A percentile compares a stretch with the other conserved stretches of the same genome.
These are phyloP conservation scores for Clonostachys rosea DNA, from an alignment of 2,329 filamentous ascomycete genomes.

Conservation along the genomic window DNA sequence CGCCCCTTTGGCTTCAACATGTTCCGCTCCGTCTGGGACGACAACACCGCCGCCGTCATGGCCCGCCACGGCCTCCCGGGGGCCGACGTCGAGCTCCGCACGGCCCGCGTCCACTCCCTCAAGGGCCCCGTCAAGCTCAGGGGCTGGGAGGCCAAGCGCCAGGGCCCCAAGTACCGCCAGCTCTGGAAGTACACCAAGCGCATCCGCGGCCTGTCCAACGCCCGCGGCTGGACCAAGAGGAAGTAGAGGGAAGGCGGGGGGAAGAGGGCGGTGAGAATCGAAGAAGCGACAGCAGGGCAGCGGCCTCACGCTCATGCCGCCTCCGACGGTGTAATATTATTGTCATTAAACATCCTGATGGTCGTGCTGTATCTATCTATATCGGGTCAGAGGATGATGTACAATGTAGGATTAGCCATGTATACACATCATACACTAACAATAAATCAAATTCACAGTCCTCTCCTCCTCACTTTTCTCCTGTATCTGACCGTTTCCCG, in stretches of 20 bases:
- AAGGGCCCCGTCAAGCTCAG: constrained; percentile 57
- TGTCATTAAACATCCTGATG: too few relatives aligned
- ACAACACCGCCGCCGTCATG: constrained; percentile 85
- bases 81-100: constrained; percentile 79
- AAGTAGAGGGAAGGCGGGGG: constrained; percentile 16
- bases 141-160: constrained; percentile 63
- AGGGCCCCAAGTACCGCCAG: constrained; percentile 59
- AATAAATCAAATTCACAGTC: too few relatives aligned
- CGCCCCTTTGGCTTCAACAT: constrained; percentile 76
- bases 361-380: too few relatives aligned
- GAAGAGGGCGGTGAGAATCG: neutral
- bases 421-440: too few relatives aligned
- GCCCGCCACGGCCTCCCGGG: constrained; percentile 68
- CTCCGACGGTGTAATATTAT: too few relatives aligned
- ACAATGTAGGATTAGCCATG: too few relatives aligned
- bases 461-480: too few relatives aligned
- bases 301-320: too few relatives aligned
- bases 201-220: constrained; percentile 41
- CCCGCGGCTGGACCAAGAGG: constrained; percentile 33
- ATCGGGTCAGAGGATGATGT: too few relatives aligned
- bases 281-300: neutral
- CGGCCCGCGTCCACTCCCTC: constrained; percentile 67
- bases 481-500: too few relatives aligned
- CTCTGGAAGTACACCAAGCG: constrained; percentile 62
- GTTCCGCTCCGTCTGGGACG: constrained; percentile 89